Conservation (phyloP, 2,329 filamentous ascomycete species). For the Gaeumannomyces sp. region DNA sequence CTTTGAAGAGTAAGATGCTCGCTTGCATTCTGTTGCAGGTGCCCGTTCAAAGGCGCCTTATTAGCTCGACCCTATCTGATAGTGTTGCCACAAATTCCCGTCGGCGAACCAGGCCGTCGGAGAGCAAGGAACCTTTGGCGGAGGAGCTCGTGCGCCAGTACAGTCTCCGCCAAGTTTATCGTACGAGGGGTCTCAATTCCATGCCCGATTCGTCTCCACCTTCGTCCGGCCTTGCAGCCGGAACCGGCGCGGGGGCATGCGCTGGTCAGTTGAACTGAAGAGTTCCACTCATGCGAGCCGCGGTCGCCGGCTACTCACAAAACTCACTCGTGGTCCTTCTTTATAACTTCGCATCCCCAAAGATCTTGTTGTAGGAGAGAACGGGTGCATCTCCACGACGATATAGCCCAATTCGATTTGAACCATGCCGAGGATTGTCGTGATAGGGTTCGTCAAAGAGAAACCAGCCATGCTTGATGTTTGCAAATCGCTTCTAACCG, state of each 20-base stretch:
- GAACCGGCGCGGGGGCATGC: too few relatives aligned
- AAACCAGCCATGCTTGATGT: background rate
- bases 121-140: background rate
- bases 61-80: background rate
- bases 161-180: too few relatives aligned
- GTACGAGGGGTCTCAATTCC: too few relatives aligned
- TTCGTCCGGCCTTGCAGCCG: too few relatives aligned
- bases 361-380: background rate
- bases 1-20: background rate
- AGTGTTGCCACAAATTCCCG: background rate
- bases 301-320: too few relatives aligned
- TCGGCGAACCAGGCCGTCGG: too few relatives aligned
- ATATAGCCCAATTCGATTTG: background rate
- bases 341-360: too few relatives aligned
- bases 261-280: too few relatives aligned
- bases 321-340: too few relatives aligned
- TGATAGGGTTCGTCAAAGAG: constrained; percentile 27
- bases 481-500: background rate
- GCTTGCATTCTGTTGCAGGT: background rate
- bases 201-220: too few relatives aligned
- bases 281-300: too few relatives aligned
- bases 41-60: background rate
- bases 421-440: constrained; percentile 30
- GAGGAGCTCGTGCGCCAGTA: too few relatives aligned
- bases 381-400: background rate